Conservation (phyloP, 2,329 filamentous ascomycete species). For the Dactylellina leptospora region DNA sequence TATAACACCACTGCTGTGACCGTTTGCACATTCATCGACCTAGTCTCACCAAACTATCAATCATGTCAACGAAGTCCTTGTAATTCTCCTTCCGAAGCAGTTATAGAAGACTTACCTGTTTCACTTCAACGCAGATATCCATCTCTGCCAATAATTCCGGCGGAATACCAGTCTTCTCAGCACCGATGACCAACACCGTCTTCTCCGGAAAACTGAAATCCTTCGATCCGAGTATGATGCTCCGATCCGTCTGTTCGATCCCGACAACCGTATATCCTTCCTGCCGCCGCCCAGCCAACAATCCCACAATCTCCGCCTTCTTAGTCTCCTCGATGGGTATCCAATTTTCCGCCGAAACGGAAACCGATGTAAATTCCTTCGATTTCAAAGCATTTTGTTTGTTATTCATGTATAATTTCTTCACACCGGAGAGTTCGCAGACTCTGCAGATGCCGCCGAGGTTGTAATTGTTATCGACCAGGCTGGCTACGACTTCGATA, state of each 20-base stretch:
- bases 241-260: slow-evolving; percentile 67
- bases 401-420: slow-evolving; percentile 62
- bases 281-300: slow-evolving; percentile 61
- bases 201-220: slow-evolving; percentile 58
- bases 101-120: slow-evolving; percentile 59
- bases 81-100: background rate
- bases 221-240: slow-evolving; percentile 61
- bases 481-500: slow-evolving; percentile 62
- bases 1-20: slow-evolving; percentile 65
- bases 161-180: slow-evolving; percentile 66
- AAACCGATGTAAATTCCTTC: slow-evolving; percentile 65
- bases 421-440: slow-evolving; percentile 65
- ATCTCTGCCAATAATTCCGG: slow-evolving; percentile 63
- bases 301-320: slow-evolving; percentile 58
- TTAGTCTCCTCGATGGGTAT: slow-evolving; percentile 62
- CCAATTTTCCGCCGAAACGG: slow-evolving; percentile 65
- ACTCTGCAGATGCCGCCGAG: slow-evolving; percentile 61
- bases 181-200: slow-evolving; percentile 64
- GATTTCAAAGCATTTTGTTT: slow-evolving; percentile 60
- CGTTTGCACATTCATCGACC: slow-evolving; percentile 68
- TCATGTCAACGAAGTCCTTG: slow-evolving; percentile 2
- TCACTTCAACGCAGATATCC: slow-evolving; percentile 66
- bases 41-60: slow-evolving; percentile 62
- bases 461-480: slow-evolving; percentile 56
- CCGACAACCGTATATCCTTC: slow-evolving; percentile 66